These are phyloP conservation scores for Irpex lacteus DNA, from an alignment of 1,284 basidiomycete species.

Conservation along the genomic window DNA sequence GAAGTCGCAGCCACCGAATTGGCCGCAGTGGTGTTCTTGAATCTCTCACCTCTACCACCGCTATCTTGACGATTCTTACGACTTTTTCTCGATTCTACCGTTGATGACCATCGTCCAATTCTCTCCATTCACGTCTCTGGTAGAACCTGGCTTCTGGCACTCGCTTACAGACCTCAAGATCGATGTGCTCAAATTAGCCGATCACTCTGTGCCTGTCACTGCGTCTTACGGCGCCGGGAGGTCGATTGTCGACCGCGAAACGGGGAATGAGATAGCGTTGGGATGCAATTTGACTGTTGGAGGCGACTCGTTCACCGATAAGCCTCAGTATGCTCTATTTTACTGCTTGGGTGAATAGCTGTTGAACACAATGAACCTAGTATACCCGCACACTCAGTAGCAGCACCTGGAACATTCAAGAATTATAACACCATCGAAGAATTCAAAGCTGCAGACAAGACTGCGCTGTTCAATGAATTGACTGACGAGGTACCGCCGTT, in stretches of 20 bases:
- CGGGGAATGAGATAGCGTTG: slow-evolving; percentile 59
- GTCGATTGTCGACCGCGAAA: slow-evolving; percentile 72
- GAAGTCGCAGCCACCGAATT: background rate
- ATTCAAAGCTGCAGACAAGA: slow-evolving; percentile 90
- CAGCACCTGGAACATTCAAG: slow-evolving; percentile 70
- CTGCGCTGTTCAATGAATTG: slow-evolving; percentile 72
- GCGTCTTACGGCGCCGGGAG: slow-evolving; percentile 75
- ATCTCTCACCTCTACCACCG: background rate
- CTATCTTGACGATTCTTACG: background rate
- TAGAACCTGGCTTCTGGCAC: slow-evolving; percentile 94
- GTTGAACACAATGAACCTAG: slow-evolving; percentile 26
- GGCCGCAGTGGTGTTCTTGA: background rate
- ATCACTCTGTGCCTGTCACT: slow-evolving; percentile 62
- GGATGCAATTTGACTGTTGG: slow-evolving; percentile 61
- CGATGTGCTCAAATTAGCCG: slow-evolving; percentile 84
- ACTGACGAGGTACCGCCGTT: slow-evolving; percentile 51
- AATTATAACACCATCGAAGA: slow-evolving; percentile 97
- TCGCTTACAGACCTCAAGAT: slow-evolving; percentile 88
- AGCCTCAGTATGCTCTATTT: slow-evolving; percentile 26
- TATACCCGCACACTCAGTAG: slow-evolving; percentile 38
- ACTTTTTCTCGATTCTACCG: background rate
- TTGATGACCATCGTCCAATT: slow-evolving; percentile 76
- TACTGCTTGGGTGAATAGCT: background rate
- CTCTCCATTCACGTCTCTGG: slow-evolving; percentile 80
- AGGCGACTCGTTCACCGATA: slow-evolving; percentile 53